These are phyloP conservation scores for Calonectria honghensis DNA, from an alignment of 2,329 filamentous ascomycete species.

Conservation along the genomic window DNA sequence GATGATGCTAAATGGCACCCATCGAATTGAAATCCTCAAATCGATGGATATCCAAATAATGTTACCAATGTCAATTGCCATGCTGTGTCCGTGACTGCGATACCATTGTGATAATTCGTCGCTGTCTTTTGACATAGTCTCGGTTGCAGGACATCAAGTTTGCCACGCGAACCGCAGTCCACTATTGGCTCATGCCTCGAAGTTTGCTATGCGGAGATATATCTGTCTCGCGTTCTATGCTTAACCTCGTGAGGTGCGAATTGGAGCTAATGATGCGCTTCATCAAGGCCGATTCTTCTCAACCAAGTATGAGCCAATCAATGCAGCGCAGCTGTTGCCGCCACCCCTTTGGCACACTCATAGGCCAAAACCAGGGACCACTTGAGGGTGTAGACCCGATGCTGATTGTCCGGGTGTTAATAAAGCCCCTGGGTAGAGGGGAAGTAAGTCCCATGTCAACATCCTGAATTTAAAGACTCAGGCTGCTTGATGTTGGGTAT, in stretches of 20 bases:
- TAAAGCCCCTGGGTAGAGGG: neutral
- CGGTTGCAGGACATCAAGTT: neutral
- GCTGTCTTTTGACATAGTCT: constrained; percentile 17
- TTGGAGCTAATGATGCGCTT: neutral
- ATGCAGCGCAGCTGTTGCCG: neutral
- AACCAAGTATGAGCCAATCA: constrained; percentile 1
- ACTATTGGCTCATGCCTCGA: constrained; percentile 23
- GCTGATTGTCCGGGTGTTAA: neutral
- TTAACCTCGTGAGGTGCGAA: constrained; percentile 26
- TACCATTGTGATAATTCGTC: constrained; percentile 30
- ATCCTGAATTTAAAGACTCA: neutral
- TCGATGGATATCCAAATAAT: constrained; percentile 29
- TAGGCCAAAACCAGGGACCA: neutral
- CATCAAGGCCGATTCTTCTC: constrained; percentile 21
- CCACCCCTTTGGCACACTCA: neutral
- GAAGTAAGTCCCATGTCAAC: neutral
- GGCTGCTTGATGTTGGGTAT: neutral
- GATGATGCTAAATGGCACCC: constrained; percentile 13
- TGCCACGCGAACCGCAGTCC: neutral
- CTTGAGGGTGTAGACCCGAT: neutral
- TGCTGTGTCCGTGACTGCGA: constrained; percentile 43
- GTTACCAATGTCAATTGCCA: constrained; percentile 33
- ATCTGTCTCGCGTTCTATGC: constrained; percentile 51
- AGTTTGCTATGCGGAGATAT: constrained; percentile 50
- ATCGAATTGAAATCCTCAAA: constrained; percentile 8